Conservation (phyloP, 345 rosid genomes). For the Gossypium raimondii region DNA sequence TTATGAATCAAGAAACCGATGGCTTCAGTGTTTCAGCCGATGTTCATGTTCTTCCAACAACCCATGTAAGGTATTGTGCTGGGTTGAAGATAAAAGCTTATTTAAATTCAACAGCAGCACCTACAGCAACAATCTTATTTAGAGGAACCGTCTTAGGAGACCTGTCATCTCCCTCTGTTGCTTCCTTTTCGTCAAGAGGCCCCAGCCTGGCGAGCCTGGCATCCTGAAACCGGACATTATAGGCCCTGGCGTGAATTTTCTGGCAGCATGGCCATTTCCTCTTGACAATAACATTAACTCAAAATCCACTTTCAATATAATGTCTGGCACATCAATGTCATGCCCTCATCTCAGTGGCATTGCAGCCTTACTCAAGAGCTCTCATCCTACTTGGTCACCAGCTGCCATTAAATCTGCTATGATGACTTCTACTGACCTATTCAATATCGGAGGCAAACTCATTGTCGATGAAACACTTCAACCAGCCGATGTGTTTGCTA, state of each 20-base stretch:
- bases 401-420: constrained; percentile 50
- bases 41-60: constrained; percentile 37
- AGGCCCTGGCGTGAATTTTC: constrained; percentile 37
- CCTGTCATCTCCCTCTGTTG: constrained; percentile 25
- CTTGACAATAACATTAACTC: constrained; percentile 17
- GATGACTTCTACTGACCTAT: constrained; percentile 34
- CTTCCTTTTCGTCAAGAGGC: constrained; percentile 44
- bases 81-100: constrained; percentile 35
- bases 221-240: constrained; percentile 48
- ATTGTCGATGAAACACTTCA: constrained; percentile 42
- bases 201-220: constrained; percentile 31
- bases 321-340: constrained; percentile 49
- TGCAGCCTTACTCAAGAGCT: constrained; percentile 40
- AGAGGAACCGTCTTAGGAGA: constrained; percentile 30
- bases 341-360: constrained; percentile 50
- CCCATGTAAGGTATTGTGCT: constrained; percentile 27
- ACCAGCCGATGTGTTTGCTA: constrained; percentile 49
- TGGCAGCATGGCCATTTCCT: constrained; percentile 36
- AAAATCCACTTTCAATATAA: constrained; percentile 29
- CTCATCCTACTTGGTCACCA: constrained; percentile 30
- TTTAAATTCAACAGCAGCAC: constrained; percentile 19
- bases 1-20: constrained; percentile 22
- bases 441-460: constrained; percentile 26
- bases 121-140: constrained; percentile 28
- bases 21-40: constrained; percentile 30